Evolutionary conservation across 495 filamentous ascomycete genomes (phyloP).

Genomic region (Staphylotrichum tortipilum): DNA sequence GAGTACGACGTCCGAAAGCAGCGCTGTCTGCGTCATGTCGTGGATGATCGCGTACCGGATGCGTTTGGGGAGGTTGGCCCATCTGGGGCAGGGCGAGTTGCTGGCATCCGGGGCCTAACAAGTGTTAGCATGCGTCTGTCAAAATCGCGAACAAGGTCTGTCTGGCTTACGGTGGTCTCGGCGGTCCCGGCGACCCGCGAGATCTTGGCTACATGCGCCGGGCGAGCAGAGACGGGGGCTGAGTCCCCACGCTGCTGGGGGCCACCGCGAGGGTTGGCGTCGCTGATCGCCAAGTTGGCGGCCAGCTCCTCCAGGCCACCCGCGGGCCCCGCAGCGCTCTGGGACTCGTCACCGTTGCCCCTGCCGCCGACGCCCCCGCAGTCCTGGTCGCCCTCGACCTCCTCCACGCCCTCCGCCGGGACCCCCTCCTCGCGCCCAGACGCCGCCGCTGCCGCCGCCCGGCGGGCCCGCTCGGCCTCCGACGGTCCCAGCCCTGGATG

Average conservation of each 20-base stretch:
- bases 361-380: no score
- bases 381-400: background rate
- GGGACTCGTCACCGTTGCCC: background rate
- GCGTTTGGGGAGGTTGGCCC: conserved; percentile 9
- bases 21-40: conserved; percentile 4
- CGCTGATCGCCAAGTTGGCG: background rate
- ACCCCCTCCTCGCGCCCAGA: background rate
- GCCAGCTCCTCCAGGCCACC: no score
- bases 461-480: background rate
- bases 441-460: background rate
- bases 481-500: conserved; percentile 12
- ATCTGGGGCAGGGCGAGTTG: background rate
- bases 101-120: background rate
- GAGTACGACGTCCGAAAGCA: conserved; percentile 1
- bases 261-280: background rate
- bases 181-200: background rate
- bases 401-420: background rate
- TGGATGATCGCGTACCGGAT: conserved; percentile 15
- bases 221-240: no score
- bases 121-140: background rate
- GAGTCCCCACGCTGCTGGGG: no score
- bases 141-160: background rate
- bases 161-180: background rate
- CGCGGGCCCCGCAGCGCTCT: no score
- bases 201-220: background rate